Evolutionary conservation across 208 protist genomes (phyloP).

Genomic region (Strigomonas oncopelti): DNA sequence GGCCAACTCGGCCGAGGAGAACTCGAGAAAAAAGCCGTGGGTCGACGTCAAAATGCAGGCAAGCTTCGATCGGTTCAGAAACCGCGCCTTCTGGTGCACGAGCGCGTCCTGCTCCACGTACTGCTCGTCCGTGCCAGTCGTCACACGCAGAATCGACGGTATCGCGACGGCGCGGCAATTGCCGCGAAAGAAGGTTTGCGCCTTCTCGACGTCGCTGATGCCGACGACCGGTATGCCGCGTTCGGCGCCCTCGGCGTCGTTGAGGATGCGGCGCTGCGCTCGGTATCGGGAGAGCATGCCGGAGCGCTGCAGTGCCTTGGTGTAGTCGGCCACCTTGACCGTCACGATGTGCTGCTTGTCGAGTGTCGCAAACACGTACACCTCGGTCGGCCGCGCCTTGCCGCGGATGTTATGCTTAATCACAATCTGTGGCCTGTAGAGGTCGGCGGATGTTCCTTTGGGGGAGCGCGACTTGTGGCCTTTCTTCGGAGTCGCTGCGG

Average conservation of each 20-base stretch:
- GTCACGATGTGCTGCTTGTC: conserved; percentile 40
- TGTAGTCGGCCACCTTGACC: conserved; percentile 34
- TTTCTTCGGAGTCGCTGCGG: too few species aligned
- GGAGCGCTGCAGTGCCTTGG: conserved; percentile 12
- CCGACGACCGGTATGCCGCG: conserved; percentile 11
- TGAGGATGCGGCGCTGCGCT: conserved; percentile 2
- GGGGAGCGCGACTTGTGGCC: too few species aligned
- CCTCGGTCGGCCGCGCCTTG: neutral
- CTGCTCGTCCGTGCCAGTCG: conserved; percentile 42
- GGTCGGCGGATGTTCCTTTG: neutral
- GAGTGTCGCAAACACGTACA: conserved; percentile 58
- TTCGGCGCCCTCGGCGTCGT: neutral
- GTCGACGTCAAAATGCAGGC: conserved; percentile 48
- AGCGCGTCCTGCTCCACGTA: conserved; percentile 20
- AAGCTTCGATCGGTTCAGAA: conserved; percentile 26
- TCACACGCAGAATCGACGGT: conserved; percentile 33
- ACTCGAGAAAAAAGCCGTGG: conserved; percentile 60
- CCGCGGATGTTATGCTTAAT: conserved; percentile 33
- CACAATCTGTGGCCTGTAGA: conserved; percentile 32
- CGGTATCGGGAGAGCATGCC: conserved; percentile 15
- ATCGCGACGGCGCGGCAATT: conserved; percentile 23
- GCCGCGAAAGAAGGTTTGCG: conserved; percentile 36
- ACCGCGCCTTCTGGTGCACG: conserved; percentile 23
- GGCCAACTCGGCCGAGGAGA: conserved; percentile 28
- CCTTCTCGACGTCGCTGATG: conserved; percentile 28